Base-by-base conservation (phyloP, 495 filamentous ascomycete genomes). In the Tirmania nivea region DNA sequence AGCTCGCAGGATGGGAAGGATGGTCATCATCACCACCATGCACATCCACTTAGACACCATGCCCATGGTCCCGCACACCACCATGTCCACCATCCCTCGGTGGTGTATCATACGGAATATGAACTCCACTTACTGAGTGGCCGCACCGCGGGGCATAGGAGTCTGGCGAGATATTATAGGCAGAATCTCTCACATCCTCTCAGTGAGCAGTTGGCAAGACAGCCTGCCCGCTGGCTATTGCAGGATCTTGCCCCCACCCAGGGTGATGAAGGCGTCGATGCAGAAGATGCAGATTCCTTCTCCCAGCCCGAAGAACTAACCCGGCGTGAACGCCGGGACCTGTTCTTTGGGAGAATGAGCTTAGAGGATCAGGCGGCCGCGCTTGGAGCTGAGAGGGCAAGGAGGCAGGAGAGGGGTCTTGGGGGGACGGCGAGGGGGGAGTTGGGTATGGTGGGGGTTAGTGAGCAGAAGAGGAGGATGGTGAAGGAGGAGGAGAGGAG, bases 41-140 rank as follows among this genome's bases (percentile, higher is more conserved):
- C 86, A 57, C 82, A 83, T 34, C 86, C 70, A 64, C 84, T 87
- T 61, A 80, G 77, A 3, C 81, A 83, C 63, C 25, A 31, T 31
- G 25, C 25, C 25, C 25, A 31, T 31, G 79, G 78, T 10, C 76
- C 78, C 56, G 75, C 75, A 54, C 11, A 16, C n/a, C 68, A 66
- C 56, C 69, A 69, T 52, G 71, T 72, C 39, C 58, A 66, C 21
- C 67, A 69, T 20, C 70, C 70, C 6, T 74, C 77, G 51, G 80
- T 86, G 6, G 79, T 84, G 48, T 94, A 85, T 66, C 78, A 89
- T 59, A 81, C 86, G 55, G 90, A 96, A 25, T 86, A 83, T 61
- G 92, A 96, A 67, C 74, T 97, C 16, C 85, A 96, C 63, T 77
- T 97, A n/a, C 89, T 89, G 3, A 83, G 81, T 16, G 90, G 90